phyloP scores from a whole-genome alignment of 306 rosid genomes.

The Acacia melanoxylon region DNA sequence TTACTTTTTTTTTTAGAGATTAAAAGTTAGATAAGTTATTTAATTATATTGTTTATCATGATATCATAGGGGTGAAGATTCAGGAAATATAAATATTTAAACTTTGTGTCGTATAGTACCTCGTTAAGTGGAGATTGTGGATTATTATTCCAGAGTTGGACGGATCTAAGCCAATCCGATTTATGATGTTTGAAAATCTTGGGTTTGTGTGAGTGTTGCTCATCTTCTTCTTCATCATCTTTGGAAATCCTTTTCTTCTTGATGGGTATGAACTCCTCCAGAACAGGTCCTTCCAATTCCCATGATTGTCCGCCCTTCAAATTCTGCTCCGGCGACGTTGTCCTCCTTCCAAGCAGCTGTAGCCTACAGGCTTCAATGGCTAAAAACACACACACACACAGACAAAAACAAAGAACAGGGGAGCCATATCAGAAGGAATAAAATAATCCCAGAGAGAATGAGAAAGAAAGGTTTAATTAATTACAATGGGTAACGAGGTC shows the following conservation, averaged over 20 bases:
- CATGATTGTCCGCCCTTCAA: conserved; percentile 56
- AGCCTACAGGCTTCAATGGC: conserved; percentile 78
- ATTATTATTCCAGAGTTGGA: conserved; percentile 71
- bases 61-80: too few species aligned
- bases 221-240: conserved; percentile 30
- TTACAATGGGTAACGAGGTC: too few species aligned
- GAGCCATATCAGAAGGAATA: neutral
- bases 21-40: too few species aligned
- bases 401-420: neutral
- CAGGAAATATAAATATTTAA: too few species aligned
- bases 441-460: too few species aligned
- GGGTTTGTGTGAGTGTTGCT: conserved; percentile 38
- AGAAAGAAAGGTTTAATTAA: too few species aligned
- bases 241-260: conserved; percentile 48
- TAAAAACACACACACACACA: conserved; percentile 13
- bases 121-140: conserved; percentile 56
- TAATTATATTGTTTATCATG: too few species aligned
- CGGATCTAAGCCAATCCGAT: conserved; percentile 93
- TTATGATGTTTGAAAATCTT: conserved; percentile 34
- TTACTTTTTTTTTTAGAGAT: too few species aligned
- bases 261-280: conserved; percentile 83
- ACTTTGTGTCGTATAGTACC: conserved; percentile 41
- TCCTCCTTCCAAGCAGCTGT: conserved; percentile 50
- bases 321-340: conserved; percentile 50
- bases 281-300: conserved; percentile 46